Conservation (phyloP, 78 protist species). For the Dictyostelium discoideum region dicty_2.7 NC_007090.3:2953501-2954000, state of each 20-base stretch:
- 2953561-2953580: slow-evolving; percentile 88
- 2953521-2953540: slow-evolving; percentile 83
- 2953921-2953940: no score
- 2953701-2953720: not conserved
- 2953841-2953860: no score
- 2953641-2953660: slow-evolving; percentile 85
- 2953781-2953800: no score
- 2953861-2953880: no score
- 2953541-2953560: slow-evolving; percentile 88
- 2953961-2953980: no score
- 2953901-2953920: no score
- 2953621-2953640: slow-evolving; percentile 95
- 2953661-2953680: slow-evolving; percentile 9
- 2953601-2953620: slow-evolving; percentile 85
- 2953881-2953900: no score
- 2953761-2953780: no score
- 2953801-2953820: no score
- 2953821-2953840: no score
- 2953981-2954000: no score
- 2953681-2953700: slow-evolving; percentile 30
- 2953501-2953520: not conserved
- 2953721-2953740: not conserved
- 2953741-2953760: not conserved
- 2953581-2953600: slow-evolving; percentile 59
- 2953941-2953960: no score